These are phyloP conservation scores for Pelargonium cotyledonis DNA, from an alignment of 441 rosid species.

Conservation along the genomic window DNA sequence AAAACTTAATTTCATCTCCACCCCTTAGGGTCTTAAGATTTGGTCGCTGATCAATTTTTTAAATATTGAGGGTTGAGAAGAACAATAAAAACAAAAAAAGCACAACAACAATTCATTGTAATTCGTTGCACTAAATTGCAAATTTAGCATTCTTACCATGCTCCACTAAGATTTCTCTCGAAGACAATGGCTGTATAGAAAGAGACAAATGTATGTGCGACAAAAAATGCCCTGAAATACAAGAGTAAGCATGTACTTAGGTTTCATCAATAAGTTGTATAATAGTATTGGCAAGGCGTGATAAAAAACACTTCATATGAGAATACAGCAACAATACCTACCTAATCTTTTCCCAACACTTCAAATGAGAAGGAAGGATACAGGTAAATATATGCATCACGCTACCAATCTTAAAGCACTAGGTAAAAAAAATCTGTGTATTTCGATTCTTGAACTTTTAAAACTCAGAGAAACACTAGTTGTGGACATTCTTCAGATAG, in stretches of 20 bases:
- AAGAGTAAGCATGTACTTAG: conserved; percentile 10
- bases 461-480: no score
- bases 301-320: neutral
- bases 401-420: neutral
- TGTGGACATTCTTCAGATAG: no score
- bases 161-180: conserved; percentile 25
- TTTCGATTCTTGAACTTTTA: no score
- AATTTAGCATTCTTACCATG: conserved; percentile 32
- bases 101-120: no score
- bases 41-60: no score
- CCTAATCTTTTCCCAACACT: neutral
- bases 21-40: no score
- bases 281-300: neutral
- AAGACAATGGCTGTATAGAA: conserved; percentile 29
- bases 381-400: neutral
- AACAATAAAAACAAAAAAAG: no score
- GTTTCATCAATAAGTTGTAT: neutral
- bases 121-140: neutral
- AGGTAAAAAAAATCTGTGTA: no score
- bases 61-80: no score
- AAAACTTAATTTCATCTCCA: no score
- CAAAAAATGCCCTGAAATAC: conserved; percentile 35
- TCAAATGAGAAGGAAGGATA: neutral
- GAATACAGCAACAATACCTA: conserved; percentile 4
- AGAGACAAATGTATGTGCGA: conserved; percentile 31